A percentile compares a stretch with the other conserved stretches of the same genome.
Conservation (phyloP, 306 rosid species). For the Luffa aegyptiaca region DNA sequence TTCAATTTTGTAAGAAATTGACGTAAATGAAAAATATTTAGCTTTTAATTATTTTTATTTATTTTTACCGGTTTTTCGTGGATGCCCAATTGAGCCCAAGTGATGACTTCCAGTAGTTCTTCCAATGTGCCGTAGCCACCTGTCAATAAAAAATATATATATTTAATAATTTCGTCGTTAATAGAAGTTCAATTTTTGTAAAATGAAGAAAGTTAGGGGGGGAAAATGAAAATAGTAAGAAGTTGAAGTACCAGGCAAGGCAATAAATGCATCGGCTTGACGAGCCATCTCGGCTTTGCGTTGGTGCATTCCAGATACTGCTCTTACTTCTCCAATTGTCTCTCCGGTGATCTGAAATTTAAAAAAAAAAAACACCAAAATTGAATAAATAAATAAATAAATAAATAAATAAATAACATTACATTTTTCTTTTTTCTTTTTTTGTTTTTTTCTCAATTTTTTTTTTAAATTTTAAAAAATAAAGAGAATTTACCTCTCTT, state of each 20-base stretch:
- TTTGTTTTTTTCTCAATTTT: background rate
- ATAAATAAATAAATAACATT: background rate
- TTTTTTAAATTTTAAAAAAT: background rate
- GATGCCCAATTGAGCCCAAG: conserved; percentile 95
- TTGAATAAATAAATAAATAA: background rate
- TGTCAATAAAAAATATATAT: background rate
- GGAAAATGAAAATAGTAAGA: background rate
- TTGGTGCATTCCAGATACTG: conserved; percentile 86
- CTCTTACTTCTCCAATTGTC: conserved; percentile 76
- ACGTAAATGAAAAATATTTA: background rate
- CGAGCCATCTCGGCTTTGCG: conserved; percentile 96
- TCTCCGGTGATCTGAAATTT: conserved; percentile 65
- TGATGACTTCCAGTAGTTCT: conserved; percentile 74
- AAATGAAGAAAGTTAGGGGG: background rate
- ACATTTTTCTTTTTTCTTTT: background rate
- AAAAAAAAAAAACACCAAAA: background rate
- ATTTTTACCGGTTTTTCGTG: conserved; percentile 75
- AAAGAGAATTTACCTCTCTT: conserved; percentile 51
- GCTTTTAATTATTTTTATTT: background rate
- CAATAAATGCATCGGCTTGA: conserved; percentile 90
- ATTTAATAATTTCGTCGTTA: background rate
- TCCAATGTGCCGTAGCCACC: conserved; percentile 96
- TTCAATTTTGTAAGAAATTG: background rate
- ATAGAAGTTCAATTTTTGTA: background rate
- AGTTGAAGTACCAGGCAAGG: conserved; percentile 57